Evolutionary conservation across 2,329 filamentous ascomycete species (phyloP).

Genomic region (Trichophyton equinum): DNA sequence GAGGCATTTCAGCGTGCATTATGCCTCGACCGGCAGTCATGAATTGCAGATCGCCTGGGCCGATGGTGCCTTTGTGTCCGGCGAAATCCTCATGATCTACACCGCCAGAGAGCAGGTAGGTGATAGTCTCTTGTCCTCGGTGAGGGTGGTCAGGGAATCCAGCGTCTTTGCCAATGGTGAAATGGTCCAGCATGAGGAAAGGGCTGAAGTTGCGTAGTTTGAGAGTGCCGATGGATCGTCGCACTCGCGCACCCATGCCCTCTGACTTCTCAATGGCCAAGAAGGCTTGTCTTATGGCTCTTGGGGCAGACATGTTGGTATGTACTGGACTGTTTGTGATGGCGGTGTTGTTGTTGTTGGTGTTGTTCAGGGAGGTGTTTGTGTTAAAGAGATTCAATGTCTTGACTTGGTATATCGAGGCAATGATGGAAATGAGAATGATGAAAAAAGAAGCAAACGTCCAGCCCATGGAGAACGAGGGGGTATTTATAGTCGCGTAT

Average conservation of each 20-base stretch:
- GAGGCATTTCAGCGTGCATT: conserved; percentile 92
- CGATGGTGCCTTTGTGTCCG: conserved; percentile 71
- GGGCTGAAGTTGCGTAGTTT: conserved; percentile 76
- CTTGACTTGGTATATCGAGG: background rate
- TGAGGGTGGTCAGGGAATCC: conserved; percentile 83
- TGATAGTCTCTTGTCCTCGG: conserved; percentile 79
- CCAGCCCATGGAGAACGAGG: background rate
- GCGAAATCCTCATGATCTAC: conserved; percentile 90
- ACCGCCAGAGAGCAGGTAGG: conserved; percentile 73
- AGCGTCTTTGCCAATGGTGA: conserved; percentile 63
- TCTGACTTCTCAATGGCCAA: conserved; percentile 76
- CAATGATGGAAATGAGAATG: background rate
- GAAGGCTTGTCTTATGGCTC: conserved; percentile 72
- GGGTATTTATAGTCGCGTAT: background rate
- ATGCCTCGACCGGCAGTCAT: conserved; percentile 92
- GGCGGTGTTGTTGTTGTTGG: background rate
- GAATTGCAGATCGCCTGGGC: conserved; percentile 84
- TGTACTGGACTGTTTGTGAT: conserved; percentile 8
- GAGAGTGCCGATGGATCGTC: conserved; percentile 75
- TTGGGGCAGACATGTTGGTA: conserved; percentile 48
- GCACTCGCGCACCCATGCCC: conserved; percentile 74
- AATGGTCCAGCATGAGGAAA: conserved; percentile 95
- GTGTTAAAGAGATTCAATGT: background rate
- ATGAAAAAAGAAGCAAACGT: background rate
- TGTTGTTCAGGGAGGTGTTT: background rate